Evolutionary conservation across 345 rosid species (phyloP).

Genomic region (Salix caprea): DNA sequence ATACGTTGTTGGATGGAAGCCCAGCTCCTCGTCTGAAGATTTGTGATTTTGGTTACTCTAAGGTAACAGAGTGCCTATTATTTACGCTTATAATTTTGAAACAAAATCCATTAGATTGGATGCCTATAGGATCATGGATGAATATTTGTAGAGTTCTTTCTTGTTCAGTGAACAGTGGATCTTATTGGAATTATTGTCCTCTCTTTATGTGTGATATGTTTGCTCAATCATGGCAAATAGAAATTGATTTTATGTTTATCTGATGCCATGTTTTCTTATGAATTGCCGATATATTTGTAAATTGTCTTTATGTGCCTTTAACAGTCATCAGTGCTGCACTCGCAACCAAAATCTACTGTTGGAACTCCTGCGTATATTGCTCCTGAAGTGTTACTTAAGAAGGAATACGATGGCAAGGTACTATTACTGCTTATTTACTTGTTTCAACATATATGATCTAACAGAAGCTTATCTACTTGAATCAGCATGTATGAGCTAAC

Average conservation of each 20-base stretch:
- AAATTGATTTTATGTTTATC: not conserved
- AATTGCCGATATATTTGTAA: constrained; percentile 3
- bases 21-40: constrained; percentile 92
- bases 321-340: constrained; percentile 93
- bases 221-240: not conserved
- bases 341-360: constrained; percentile 94
- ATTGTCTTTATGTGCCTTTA: constrained; percentile 4
- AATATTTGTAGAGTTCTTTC: not conserved
- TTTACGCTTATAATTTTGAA: not conserved
- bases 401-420: constrained; percentile 99
- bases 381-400: constrained; percentile 93
- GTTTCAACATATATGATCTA: not conserved
- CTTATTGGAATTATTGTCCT: not conserved
- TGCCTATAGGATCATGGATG: not conserved
- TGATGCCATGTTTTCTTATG: not conserved
- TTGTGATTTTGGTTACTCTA: constrained; percentile 99
- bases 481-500: not conserved
- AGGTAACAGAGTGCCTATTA: constrained; percentile 42
- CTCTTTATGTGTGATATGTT: not conserved
- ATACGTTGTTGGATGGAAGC: constrained; percentile 93
- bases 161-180: not conserved
- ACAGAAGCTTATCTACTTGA: not conserved
- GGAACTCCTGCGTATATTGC: constrained; percentile 99
- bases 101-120: not conserved
- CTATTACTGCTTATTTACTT: constrained; percentile 6